Evolutionary conservation across 768 basidiomycete species (phyloP).

Genomic region (Tylopilus rubrobrunneus): DNA sequence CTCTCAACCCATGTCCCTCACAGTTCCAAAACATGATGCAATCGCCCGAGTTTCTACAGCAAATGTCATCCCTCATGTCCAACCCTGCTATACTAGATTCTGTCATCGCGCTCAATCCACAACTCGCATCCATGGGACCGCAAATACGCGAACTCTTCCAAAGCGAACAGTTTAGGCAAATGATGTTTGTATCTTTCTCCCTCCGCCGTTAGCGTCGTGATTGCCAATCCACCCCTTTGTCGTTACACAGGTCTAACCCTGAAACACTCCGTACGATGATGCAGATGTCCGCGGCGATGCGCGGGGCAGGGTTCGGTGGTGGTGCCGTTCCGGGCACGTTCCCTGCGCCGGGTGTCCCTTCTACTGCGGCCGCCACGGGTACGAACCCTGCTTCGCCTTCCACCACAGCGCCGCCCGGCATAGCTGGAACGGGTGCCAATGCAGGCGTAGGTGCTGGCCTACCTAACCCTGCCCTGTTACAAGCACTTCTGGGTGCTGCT

Average conservation of each 20-base stretch:
- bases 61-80: conserved; percentile 84
- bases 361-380: conserved; percentile 13
- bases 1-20: not conserved
- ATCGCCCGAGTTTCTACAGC: conserved; percentile 77
- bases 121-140: conserved; percentile 70
- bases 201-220: not conserved
- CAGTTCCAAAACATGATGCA: conserved; percentile 85
- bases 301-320: conserved; percentile 35
- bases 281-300: conserved; percentile 53
- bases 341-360: conserved; percentile 61
- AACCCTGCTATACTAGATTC: conserved; percentile 89
- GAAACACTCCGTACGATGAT: conserved; percentile 72
- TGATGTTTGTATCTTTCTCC: conserved; percentile 50
- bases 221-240: not conserved
- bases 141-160: conserved; percentile 78
- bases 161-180: conserved; percentile 66
- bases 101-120: conserved; percentile 78
- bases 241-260: conserved; percentile 63
- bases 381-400: conserved; percentile 22
- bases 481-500: conserved; percentile 17
- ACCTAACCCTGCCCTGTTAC: conserved; percentile 44
- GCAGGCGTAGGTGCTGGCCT: conserved; percentile 8
- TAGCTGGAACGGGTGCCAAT: conserved; percentile 22
- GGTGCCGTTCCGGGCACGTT: conserved; percentile 32
- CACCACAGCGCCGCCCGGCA: conserved; percentile 16